Conservation (phyloP, 257 asterid species). For the Gardenia jasminoides region DNA sequence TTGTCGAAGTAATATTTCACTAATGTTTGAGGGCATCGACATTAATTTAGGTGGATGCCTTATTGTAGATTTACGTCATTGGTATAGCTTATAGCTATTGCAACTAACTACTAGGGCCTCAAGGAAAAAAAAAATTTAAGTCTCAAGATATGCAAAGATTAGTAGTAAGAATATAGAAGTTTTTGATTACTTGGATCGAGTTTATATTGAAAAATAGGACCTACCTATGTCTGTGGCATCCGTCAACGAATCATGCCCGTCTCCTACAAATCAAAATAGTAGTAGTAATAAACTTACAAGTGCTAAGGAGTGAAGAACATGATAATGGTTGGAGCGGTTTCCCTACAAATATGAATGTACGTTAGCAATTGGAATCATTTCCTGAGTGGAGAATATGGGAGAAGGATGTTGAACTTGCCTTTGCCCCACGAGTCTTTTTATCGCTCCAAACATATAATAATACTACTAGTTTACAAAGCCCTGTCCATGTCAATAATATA, state of each 20-base stretch:
- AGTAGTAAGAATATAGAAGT: not conserved
- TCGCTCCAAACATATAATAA: not conserved
- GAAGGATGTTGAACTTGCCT: conserved; percentile 4
- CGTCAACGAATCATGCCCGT: too few species aligned
- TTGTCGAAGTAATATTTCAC: not conserved
- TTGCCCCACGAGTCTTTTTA: not conserved
- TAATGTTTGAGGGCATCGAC: not conserved
- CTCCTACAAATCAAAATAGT: too few species aligned
- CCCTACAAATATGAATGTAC: conserved; percentile 7
- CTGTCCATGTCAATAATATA: conserved; percentile 8
- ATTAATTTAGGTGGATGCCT: not conserved
- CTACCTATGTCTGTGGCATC: not conserved
- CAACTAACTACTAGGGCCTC: too few species aligned
- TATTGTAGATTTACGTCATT: not conserved
- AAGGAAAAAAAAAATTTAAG: too few species aligned
- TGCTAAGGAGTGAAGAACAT: not conserved
- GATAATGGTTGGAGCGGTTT: not conserved
- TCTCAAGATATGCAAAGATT: not conserved
- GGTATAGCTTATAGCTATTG: not conserved
- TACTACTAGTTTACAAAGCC: not conserved
- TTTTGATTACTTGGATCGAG: too few species aligned
- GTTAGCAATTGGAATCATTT: conserved; percentile 15
- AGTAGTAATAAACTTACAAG: too few species aligned
- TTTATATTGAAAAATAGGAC: not conserved
- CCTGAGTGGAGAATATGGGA: not conserved